Conservation (phyloP, 2,329 filamentous ascomycete species). For the Elsinoe perseae region DNA sequence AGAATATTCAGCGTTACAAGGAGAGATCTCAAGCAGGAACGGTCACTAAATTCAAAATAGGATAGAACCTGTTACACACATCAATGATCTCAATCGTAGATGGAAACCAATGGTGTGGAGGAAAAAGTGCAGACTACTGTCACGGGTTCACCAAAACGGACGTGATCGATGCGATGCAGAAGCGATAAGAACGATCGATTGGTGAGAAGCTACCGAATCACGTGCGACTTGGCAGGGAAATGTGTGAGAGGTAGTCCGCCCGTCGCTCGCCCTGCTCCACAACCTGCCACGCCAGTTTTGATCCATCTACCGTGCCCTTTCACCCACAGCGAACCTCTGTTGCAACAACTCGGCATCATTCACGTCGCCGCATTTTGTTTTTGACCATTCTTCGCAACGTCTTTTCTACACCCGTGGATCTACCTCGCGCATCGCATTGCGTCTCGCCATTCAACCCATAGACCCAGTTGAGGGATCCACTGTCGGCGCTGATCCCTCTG, state of each 20-base stretch:
- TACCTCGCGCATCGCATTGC: not conserved
- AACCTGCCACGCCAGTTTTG: slow-evolving; percentile 6
- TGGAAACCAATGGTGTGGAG: not conserved
- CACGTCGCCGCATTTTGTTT: not conserved
- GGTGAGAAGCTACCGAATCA: not conserved
- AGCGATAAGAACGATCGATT: slow-evolving; percentile 11
- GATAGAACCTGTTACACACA: not conserved
- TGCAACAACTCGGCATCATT: not conserved
- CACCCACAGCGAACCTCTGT: not conserved
- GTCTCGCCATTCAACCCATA: not conserved
- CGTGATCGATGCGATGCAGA: slow-evolving; percentile 4
- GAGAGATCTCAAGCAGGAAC: not conserved
- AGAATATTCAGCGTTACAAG: not conserved
- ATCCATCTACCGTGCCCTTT: not conserved
- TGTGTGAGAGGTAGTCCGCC: not conserved
- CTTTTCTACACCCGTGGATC: not conserved
- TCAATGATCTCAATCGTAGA: not conserved
- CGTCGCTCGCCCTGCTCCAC: not conserved
- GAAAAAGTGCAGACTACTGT: slow-evolving; percentile 4
- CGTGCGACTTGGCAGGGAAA: slow-evolving; percentile 1
- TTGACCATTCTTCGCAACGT: not conserved
- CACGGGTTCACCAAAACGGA: slow-evolving; percentile 8
- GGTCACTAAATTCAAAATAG: not conserved
- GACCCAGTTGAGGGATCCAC: slow-evolving; percentile 4
- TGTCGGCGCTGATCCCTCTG: slow-evolving; percentile 6